Conservation (phyloP, 805 yeast species). For the Millerozyma acaciae region DNA sequence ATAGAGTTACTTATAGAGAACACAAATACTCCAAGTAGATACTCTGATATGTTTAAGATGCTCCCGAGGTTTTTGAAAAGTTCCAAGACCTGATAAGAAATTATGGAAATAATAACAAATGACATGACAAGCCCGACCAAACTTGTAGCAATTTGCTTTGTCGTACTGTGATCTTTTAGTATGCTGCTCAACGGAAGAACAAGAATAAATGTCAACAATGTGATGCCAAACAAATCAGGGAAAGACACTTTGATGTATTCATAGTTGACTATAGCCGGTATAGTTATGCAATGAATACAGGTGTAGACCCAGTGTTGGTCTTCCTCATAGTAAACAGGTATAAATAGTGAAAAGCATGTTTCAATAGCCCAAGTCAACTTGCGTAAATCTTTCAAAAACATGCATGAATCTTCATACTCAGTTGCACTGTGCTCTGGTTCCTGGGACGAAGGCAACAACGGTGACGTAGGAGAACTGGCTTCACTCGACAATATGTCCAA, state of each 20-base stretch:
- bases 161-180: neutral
- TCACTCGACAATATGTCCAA: conserved; percentile 17
- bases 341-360: conserved; percentile 2
- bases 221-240: conserved; percentile 7
- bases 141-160: conserved; percentile 7
- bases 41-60: conserved; percentile 42
- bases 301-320: neutral
- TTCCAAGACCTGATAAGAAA: conserved; percentile 22
- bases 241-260: conserved; percentile 13
- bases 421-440: neutral
- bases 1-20: conserved; percentile 49
- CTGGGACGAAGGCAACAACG: neutral
- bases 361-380: conserved; percentile 4
- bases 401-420: neutral
- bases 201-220: conserved; percentile 3
- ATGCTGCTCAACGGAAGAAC: conserved; percentile 2
- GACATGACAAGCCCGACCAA: conserved; percentile 22
- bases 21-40: conserved; percentile 45
- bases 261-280: conserved; percentile 11
- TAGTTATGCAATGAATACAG: neutral
- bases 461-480: conserved; percentile 6
- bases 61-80: conserved; percentile 43
- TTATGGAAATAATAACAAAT: conserved; percentile 21
- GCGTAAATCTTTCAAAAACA: conserved; percentile 3
- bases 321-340: conserved; percentile 2